Conservation (phyloP, 345 rosid species). For the Carallia brachiata region DNA sequence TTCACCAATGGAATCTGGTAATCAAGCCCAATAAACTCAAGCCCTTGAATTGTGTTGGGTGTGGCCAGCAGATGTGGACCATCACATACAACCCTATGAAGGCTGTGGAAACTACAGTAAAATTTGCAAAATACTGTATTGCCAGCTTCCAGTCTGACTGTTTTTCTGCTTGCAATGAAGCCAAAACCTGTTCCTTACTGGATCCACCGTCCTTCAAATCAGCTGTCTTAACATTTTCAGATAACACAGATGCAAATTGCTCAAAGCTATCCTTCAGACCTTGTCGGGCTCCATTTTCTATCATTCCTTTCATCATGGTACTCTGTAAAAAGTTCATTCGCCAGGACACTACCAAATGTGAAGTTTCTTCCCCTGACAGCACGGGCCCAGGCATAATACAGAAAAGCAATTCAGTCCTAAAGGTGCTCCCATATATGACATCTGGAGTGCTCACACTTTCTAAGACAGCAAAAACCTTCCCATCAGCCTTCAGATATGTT, state of each 20-base stretch:
- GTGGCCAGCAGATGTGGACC: conserved; percentile 60
- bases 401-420: conserved; percentile 66
- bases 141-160: conserved; percentile 87
- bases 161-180: conserved; percentile 80
- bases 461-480: conserved; percentile 62
- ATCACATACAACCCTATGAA: conserved; percentile 65
- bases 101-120: conserved; percentile 68
- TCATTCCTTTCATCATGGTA: conserved; percentile 93
- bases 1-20: conserved; percentile 93
- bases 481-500: conserved; percentile 67
- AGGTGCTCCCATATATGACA: conserved; percentile 77
- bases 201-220: conserved; percentile 77
- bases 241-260: conserved; percentile 55
- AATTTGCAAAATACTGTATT: conserved; percentile 75
- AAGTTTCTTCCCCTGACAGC: conserved; percentile 70
- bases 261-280: conserved; percentile 84
- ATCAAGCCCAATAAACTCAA: conserved; percentile 92
- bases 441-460: conserved; percentile 79
- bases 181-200: conserved; percentile 78
- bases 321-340: conserved; percentile 82
- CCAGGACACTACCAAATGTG: conserved; percentile 86
- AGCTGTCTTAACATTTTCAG: conserved; percentile 66
- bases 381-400: conserved; percentile 79
- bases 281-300: conserved; percentile 83
- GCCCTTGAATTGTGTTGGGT: conserved; percentile 73